Base-by-base conservation (phyloP, 768 basidiomycete genomes). In the Pleurotus ostreatus region DNA sequence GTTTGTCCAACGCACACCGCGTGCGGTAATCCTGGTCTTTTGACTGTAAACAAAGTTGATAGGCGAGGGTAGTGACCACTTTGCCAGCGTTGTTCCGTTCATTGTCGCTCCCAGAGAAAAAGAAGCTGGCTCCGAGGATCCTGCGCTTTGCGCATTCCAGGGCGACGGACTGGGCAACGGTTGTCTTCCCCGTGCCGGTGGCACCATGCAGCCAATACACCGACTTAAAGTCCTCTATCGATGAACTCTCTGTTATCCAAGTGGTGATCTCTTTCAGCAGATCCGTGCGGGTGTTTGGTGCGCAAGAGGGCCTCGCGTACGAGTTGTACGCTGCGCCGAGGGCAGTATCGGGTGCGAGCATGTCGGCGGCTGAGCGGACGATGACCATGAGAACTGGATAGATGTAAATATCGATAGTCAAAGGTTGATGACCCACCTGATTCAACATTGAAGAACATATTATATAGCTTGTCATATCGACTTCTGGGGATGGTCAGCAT, bases 201-300 rank as follows among this genome's bases (percentile, higher is more conserved):
- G 70, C 65, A 6, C 72, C 71, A 30, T 68, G 61, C 25, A 73
- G 52, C 71, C 72, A 73, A 37, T 65, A 70, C 6, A 73, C 45
- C 3, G 39, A 23, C 16, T 41, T 39, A 8, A 39, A 39, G 3
- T 18, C 22, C 7, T 37, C 37, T 7, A 15, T 39, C 18, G 18
- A 26, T 4, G 34, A 9, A 11, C 11, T 34, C 30, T 34, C 30
- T 34, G 30, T 34, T 9, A 34, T 11, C 57, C 57, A 58, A 26
- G 9, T 16, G 4, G 30, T 37, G 6, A 58, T 34, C 16, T 53
- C 37, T 9, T 40, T 16, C 38, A 58, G n/a, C 20, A 58, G 5
- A 20, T 40, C 48, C 25, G 22, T 51, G 53, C 46, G 52, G 20
- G 57, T 58, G 34, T 47, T 38, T 9, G 44, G 11, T 16, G 51